Evolutionary conservation across 805 yeast genomes (phyloP).

Genomic region (Saturnispora zaruensis): DNA sequence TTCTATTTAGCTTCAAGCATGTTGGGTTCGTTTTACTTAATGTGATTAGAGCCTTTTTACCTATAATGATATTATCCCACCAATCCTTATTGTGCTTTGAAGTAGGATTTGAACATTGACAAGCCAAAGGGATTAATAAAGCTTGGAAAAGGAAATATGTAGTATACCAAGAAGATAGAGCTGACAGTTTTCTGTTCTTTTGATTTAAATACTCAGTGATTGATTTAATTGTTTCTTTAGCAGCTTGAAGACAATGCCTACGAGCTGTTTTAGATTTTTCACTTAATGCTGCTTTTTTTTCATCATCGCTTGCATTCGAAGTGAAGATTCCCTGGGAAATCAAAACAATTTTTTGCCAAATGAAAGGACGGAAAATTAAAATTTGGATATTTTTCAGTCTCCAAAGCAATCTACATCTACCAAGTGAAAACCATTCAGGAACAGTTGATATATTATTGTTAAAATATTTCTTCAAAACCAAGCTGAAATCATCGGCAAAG

Average conservation of each 20-base stretch:
- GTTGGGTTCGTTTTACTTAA: constrained; percentile 36
- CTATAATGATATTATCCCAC: constrained; percentile 35
- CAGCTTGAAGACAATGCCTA: constrained; percentile 40
- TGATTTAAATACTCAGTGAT: constrained; percentile 32
- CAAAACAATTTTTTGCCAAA: constrained; percentile 37
- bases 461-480: not conserved
- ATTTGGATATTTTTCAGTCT: constrained; percentile 48
- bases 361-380: constrained; percentile 45
- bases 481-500: constrained; percentile 8
- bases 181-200: constrained; percentile 21
- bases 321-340: constrained; percentile 15
- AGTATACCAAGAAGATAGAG: constrained; percentile 53
- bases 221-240: constrained; percentile 44
- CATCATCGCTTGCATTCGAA: constrained; percentile 10
- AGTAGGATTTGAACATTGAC: constrained; percentile 42
- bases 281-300: constrained; percentile 16
- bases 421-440: constrained; percentile 47
- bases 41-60: constrained; percentile 32
- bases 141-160: constrained; percentile 59
- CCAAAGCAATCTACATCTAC: constrained; percentile 50
- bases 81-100: constrained; percentile 38
- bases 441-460: constrained; percentile 11
- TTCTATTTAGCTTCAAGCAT: constrained; percentile 37
- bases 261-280: constrained; percentile 43
- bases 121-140: constrained; percentile 47